Evolutionary conservation across 176 grass and related monocot species (phyloP), one percentile per base, ranked within the genome.

Genomic region (Ampelocalamus luodianensis): DNA sequence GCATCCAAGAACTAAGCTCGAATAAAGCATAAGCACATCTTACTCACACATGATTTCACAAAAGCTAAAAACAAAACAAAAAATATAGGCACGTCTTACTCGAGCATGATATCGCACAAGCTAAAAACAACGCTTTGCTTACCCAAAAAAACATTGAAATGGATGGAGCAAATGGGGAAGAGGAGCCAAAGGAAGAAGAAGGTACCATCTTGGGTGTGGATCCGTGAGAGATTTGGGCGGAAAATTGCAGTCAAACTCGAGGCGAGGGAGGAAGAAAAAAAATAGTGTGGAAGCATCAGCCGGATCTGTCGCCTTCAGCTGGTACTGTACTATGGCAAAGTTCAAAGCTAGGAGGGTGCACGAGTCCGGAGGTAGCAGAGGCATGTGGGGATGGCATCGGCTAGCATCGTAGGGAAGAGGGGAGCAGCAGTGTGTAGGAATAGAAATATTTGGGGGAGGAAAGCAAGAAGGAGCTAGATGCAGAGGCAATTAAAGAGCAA

Each of bases 161-260:
- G 78, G 9, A 38, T 18, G 58, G 64, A 16, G 64, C 3, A 39
- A 38, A 51, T 24, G 9, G 49, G 6, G 12, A 20, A 4, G 39
- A 38, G 64, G 29, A 38, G 72, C 68, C n/a, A 29, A 39, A 16
- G 69, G 65, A 34, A 17, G 53, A 46, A 15, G 46, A 51, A 11
- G 11, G 40, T 86, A 90, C 88, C 88, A 90, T 90, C 1, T 49
- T 10, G 46, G 20, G 56, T 14, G 73, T 37, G 29, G 79, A 83
- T 60, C 73, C 78, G 37, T 54, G 13, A 60, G 81, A 22, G 11
- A 12, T 10, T 10, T 22, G 13, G 71, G 64, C 42, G 43, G 16
- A 29, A 45, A 55, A 20, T 15, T 18, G 72, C 39, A 1, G 24
- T 1, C 1, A 5, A 23, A 58, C 56, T n/a, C 36, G 39, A 11